These are phyloP conservation scores for Digitaria exilis DNA, from an alignment of 202 grass and related monocot genomes.

Conservation along the genomic window DNA sequence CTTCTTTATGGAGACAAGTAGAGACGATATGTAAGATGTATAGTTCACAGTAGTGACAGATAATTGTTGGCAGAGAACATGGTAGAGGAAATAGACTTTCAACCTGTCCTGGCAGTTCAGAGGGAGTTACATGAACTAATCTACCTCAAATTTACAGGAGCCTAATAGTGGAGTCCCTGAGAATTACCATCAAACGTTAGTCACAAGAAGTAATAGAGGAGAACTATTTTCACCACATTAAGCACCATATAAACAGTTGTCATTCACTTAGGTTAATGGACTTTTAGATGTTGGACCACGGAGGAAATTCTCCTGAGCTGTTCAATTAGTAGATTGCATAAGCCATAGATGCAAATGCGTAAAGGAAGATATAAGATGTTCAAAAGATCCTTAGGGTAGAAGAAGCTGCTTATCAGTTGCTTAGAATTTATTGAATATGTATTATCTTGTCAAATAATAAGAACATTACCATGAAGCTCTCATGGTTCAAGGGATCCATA, in stretches of 20 bases:
- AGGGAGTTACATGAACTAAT: neutral
- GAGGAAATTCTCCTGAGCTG: neutral
- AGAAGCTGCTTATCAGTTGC: neutral
- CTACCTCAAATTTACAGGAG: neutral
- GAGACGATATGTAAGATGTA: neutral
- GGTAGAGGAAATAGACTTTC: neutral
- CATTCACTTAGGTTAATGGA: neutral
- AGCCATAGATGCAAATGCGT: neutral
- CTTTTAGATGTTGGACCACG: neutral
- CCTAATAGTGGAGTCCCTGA: neutral
- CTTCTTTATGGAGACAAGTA: constrained; percentile 18
- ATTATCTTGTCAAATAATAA: constrained; percentile 11
- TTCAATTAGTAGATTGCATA: neutral
- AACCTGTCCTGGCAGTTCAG: neutral
- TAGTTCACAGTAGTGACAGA: neutral
- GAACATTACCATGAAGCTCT: constrained; percentile 16
- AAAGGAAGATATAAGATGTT: neutral
- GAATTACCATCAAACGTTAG: neutral
- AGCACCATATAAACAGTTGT: neutral
- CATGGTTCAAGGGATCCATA: neutral
- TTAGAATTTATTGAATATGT: neutral
- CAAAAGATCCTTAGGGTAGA: neutral
- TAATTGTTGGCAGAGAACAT: neutral
- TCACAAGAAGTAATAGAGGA: neutral
- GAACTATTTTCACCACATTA: neutral